Evolutionary conservation across 1,284 basidiomycete species (phyloP).

Genomic region (Phlebopus sp.): DNA sequence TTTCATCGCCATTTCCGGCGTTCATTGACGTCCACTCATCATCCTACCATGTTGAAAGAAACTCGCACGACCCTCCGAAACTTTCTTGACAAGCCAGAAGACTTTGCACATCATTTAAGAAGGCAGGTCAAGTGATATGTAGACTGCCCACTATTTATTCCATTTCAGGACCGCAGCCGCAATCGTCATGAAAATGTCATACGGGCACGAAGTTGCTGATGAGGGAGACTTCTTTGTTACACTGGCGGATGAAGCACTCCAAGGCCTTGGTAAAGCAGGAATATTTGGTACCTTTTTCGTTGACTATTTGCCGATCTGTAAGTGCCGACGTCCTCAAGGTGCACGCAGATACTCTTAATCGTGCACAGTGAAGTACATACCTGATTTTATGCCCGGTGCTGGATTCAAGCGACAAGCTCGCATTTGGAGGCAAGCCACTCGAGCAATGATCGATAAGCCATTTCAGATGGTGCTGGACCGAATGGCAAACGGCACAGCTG

Average conservation of each 20-base stretch:
- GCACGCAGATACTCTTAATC: neutral
- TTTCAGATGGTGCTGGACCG: constrained; percentile 38
- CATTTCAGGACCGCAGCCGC: constrained; percentile 34
- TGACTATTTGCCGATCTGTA: constrained; percentile 29
- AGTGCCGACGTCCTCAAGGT: constrained; percentile 6
- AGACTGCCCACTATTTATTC: neutral
- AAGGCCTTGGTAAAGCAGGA: constrained; percentile 36
- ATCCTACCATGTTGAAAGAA: constrained; percentile 38
- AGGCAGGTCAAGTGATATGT: constrained; percentile 23
- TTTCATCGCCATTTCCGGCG: constrained; percentile 45
- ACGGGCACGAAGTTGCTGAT: constrained; percentile 36
- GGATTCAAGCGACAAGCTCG: constrained; percentile 39
- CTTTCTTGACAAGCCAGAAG: constrained; percentile 35
- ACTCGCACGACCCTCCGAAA: constrained; percentile 36
- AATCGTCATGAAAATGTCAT: constrained; percentile 39
- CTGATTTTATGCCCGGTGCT: constrained; percentile 38
- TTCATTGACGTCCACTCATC: constrained; percentile 29
- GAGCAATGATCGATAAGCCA: constrained; percentile 40
- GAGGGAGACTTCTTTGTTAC: constrained; percentile 43
- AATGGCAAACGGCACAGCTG: constrained; percentile 33
- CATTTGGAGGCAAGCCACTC: constrained; percentile 36
- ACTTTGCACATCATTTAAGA: constrained; percentile 36
- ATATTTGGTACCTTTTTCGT: constrained; percentile 43
- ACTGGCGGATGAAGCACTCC: constrained; percentile 40
- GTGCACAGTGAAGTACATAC: constrained; percentile 38